Conservation (phyloP, 768 basidiomycete species). For the Crepidotus variabilis region DNA sequence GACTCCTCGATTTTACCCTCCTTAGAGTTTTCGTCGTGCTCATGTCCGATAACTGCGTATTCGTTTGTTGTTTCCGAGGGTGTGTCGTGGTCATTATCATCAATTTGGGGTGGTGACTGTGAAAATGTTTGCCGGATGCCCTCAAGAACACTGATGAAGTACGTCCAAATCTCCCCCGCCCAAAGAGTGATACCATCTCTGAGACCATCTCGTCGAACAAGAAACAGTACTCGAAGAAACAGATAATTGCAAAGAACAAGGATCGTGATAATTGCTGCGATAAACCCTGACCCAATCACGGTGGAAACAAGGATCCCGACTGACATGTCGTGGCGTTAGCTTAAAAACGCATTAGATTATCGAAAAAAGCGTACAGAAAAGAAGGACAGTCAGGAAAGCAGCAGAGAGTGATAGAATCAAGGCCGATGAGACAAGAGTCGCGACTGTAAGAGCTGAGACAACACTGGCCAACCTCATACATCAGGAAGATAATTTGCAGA, state of each 20-base stretch:
- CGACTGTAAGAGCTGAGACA: slow-evolving; percentile 11
- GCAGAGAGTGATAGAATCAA: slow-evolving; percentile 15
- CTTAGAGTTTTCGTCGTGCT: background rate
- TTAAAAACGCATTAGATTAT: background rate
- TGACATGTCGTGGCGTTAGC: slow-evolving; percentile 1
- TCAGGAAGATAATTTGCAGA: background rate
- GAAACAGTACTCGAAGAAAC: slow-evolving; percentile 14
- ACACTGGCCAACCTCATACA: slow-evolving; percentile 8
- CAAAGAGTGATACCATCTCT: slow-evolving; percentile 9
- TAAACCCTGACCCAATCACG: slow-evolving; percentile 16
- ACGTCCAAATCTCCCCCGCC: background rate
- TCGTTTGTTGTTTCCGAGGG: slow-evolving; percentile 6
- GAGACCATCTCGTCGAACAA: slow-evolving; percentile 16
- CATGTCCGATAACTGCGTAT: background rate
- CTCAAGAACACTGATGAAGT: background rate
- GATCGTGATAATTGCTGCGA: slow-evolving; percentile 19
- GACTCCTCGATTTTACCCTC: background rate
- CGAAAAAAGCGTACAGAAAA: slow-evolving; percentile 13
- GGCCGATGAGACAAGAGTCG: slow-evolving; percentile 13
- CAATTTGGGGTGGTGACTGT: background rate
- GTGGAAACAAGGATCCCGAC: slow-evolving; percentile 17
- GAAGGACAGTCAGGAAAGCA: slow-evolving; percentile 13
- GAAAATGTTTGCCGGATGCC: background rate
- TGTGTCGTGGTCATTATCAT: background rate
- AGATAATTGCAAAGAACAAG: slow-evolving; percentile 17